These are phyloP conservation scores for Hypseocharis bilobata DNA, from an alignment of 441 rosid species.

Conservation along the genomic window DNA sequence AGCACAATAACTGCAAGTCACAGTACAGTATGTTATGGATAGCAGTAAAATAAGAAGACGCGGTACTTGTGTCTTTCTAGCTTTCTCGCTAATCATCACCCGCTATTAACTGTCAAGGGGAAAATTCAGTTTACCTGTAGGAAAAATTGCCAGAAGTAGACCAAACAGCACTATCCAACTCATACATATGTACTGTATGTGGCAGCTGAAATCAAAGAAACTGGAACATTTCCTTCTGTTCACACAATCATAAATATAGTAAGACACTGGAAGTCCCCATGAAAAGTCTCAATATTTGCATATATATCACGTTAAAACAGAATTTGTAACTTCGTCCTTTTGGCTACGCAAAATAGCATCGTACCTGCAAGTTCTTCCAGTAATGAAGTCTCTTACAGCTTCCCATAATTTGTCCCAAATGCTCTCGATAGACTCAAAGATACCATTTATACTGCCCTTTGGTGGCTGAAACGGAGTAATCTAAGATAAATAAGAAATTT, in stretches of 20 bases:
- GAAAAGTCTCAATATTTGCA: not conserved
- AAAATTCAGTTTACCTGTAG: conserved; percentile 72
- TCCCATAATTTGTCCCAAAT: conserved; percentile 57
- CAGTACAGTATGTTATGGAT: not conserved
- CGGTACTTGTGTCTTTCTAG: too few relatives aligned
- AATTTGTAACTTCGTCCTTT: too few relatives aligned
- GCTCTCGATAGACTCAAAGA: conserved; percentile 51
- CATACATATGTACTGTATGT: conserved; percentile 74
- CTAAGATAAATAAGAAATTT: conserved; percentile 33
- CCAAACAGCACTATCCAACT: conserved; percentile 82
- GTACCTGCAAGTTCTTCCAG: conserved; percentile 72
- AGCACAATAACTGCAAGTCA: conserved; percentile 54
- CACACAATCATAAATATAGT: conserved; percentile 2
- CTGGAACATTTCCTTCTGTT: conserved; percentile 63
- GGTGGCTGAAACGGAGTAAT: conserved; percentile 58
- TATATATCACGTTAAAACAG: not conserved
- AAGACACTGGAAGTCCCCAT: not conserved
- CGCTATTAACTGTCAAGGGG: too few relatives aligned
- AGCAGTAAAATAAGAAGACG: too few relatives aligned
- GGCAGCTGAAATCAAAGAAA: conserved; percentile 82
- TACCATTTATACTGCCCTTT: conserved; percentile 43
- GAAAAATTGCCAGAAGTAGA: conserved; percentile 58
- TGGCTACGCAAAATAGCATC: not conserved
- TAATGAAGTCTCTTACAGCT: conserved; percentile 58
- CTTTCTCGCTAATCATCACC: too few relatives aligned